Percentiles rank a stretch among this genome's conserved stretches.
phyloP scores from a whole-genome alignment of 495 filamentous ascomycete species.

The Hyaloscypha variabilis region DNA sequence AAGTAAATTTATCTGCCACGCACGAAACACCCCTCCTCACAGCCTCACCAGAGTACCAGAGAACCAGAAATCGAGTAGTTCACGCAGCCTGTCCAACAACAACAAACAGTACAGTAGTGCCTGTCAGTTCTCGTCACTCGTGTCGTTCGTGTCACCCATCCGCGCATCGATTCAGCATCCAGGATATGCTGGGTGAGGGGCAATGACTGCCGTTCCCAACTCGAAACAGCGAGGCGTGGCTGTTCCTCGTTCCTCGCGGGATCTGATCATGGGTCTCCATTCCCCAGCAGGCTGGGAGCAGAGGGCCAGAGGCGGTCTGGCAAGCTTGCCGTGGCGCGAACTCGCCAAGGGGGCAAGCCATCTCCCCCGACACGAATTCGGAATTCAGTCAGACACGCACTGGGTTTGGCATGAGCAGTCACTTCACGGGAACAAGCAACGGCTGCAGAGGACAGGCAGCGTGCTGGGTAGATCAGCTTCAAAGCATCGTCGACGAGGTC shows the following conservation, averaged over 20 bases:
- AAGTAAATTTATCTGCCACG: too few relatives aligned
- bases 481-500: not conserved
- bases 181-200: not conserved
- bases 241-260: not conserved
- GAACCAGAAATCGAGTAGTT: too few relatives aligned
- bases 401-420: not conserved
- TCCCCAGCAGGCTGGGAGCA: not conserved
- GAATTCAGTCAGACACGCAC: not conserved
- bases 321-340: not conserved
- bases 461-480: not conserved
- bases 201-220: not conserved
- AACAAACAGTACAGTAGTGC: too few relatives aligned
- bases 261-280: not conserved
- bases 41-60: too few relatives aligned
- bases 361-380: not conserved
- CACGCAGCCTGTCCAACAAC: too few relatives aligned
- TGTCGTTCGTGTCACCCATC: not conserved
- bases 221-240: constrained; percentile 6
- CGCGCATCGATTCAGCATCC: not conserved
- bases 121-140: not conserved
- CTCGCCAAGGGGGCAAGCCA: not conserved
- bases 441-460: not conserved
- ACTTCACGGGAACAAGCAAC: not conserved
- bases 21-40: not conserved
- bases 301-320: not conserved